A percentile compares a stretch with the other conserved stretches of the same genome.
Conservation (phyloP, 2,329 filamentous ascomycete genomes). For the Alternaria triticina region DNA sequence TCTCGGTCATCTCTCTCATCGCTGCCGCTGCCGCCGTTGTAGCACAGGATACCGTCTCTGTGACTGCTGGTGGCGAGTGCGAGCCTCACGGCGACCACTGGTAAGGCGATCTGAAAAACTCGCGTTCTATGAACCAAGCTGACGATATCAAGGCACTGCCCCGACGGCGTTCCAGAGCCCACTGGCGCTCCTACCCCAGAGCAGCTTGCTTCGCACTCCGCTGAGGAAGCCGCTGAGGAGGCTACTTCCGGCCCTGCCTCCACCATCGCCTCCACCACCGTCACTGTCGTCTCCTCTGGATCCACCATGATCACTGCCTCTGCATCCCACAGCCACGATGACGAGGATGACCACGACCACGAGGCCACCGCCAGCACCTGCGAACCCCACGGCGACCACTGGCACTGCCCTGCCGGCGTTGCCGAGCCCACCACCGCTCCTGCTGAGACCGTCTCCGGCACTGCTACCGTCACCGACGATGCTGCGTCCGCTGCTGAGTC, state of each 20-base stretch:
- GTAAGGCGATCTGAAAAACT: conserved; percentile 11
- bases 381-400: conserved; percentile 36
- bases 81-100: conserved; percentile 36
- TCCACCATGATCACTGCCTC: background rate
- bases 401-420: conserved; percentile 37
- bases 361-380: conserved; percentile 35
- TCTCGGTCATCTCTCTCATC: conserved; percentile 21
- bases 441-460: background rate
- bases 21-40: conserved; percentile 18
- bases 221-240: conserved; percentile 3
- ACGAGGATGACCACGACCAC: conserved; percentile 31
- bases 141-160: conserved; percentile 8
- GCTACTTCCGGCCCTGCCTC: background rate
- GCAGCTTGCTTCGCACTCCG: conserved; percentile 6
- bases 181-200: conserved; percentile 9
- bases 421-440: conserved; percentile 29
- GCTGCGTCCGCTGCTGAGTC: conserved; percentile 5
- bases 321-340: conserved; percentile 13
- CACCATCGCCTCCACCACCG: background rate
- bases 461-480: conserved; percentile 10
- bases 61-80: conserved; percentile 11
- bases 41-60: conserved; percentile 24
- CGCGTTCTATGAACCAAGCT: background rate
- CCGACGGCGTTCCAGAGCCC: conserved; percentile 14
- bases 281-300: conserved; percentile 5